These are phyloP conservation scores for Aspergillus alliaceus DNA, from an alignment of 2,329 filamentous ascomycete species.

Conservation along the genomic window DNA sequence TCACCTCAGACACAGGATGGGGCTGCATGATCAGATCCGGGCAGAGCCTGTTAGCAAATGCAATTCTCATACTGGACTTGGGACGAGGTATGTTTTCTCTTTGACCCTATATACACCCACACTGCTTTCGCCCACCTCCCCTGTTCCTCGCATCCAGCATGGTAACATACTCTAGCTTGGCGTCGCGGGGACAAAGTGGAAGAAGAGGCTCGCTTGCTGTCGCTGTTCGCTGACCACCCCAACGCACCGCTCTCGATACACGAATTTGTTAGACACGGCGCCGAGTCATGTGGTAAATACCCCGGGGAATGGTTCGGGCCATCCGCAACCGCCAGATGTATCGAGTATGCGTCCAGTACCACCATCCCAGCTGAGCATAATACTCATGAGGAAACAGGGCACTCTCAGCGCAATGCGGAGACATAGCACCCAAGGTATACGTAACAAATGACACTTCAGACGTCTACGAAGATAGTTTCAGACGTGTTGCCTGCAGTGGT, in stretches of 20 bases:
- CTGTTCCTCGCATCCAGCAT: background rate
- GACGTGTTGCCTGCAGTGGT: conserved; percentile 70
- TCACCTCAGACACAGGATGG: conserved; percentile 94
- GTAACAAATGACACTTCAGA: conserved; percentile 87
- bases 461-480: conserved; percentile 87
- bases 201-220: conserved; percentile 70
- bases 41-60: conserved; percentile 87
- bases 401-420: conserved; percentile 65
- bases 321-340: conserved; percentile 91
- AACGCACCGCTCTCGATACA: conserved; percentile 91
- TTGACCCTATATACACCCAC: conserved; percentile 17
- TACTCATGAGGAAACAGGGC: conserved; percentile 54
- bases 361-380: background rate
- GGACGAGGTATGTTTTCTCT: conserved; percentile 66
- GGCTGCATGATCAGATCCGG: conserved; percentile 98
- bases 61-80: conserved; percentile 68
- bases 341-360: conserved; percentile 65
- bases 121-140: background rate
- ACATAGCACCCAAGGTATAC: conserved; percentile 73
- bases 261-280: conserved; percentile 86
- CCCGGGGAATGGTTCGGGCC: conserved; percentile 98
- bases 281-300: conserved; percentile 83
- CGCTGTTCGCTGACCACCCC: conserved; percentile 83
- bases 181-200: conserved; percentile 59
- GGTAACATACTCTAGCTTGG: conserved; percentile 63